phyloP scores from a whole-genome alignment of 1,284 basidiomycete genomes.

The Rhodotorula sp. region DNA sequence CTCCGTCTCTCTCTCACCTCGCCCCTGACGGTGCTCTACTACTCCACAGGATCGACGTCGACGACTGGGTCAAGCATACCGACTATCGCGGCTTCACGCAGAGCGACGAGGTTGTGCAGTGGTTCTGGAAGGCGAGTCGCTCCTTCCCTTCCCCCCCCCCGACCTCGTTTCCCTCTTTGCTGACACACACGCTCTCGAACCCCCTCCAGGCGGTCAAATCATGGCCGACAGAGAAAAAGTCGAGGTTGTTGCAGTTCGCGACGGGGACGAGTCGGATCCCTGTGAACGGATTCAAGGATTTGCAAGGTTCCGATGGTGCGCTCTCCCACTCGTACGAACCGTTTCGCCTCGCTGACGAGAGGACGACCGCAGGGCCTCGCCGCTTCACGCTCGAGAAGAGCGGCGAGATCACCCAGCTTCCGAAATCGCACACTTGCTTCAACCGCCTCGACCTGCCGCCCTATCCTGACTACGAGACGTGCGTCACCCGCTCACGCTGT shows the following conservation, averaged over 20 bases:
- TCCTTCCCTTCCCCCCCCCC: background rate
- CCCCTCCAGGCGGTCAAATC: slow-evolving; percentile 66
- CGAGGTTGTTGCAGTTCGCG: slow-evolving; percentile 89
- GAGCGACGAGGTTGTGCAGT: slow-evolving; percentile 72
- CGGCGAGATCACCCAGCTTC: slow-evolving; percentile 84
- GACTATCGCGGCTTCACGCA: slow-evolving; percentile 58
- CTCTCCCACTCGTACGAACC: too few species aligned
- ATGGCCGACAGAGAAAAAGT: slow-evolving; percentile 96
- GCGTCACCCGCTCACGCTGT: background rate
- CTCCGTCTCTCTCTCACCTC: background rate
- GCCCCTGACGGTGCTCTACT: too few species aligned
- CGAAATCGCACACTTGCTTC: slow-evolving; percentile 75
- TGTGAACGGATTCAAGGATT: slow-evolving; percentile 98
- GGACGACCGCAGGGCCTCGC: slow-evolving; percentile 94
- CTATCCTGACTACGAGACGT: slow-evolving; percentile 75
- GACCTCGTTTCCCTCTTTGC: too few species aligned
- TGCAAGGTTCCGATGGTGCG: slow-evolving; percentile 80
- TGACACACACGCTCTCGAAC: background rate
- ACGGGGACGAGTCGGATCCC: slow-evolving; percentile 96
- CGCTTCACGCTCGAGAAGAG: slow-evolving; percentile 90
- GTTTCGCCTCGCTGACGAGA: slow-evolving; percentile 61
- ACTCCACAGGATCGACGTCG: slow-evolving; percentile 4
- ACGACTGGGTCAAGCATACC: slow-evolving; percentile 61
- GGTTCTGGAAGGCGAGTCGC: slow-evolving; percentile 83
- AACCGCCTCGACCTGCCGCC: slow-evolving; percentile 74